Conservation (phyloP, 2,329 filamentous ascomycete genomes). For the Epichloe bromicola region DNA sequence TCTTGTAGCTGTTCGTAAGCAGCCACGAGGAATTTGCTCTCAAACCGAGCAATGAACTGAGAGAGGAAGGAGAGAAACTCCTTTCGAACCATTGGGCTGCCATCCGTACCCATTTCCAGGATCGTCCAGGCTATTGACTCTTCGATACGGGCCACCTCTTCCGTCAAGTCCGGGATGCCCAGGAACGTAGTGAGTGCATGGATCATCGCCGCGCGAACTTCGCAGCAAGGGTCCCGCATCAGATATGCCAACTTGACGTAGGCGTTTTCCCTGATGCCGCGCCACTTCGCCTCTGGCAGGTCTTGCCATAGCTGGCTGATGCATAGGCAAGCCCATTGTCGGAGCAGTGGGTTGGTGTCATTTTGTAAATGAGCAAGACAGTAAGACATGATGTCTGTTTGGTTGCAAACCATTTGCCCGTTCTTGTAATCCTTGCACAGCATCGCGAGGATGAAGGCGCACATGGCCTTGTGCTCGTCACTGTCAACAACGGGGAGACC, state of each 20-base stretch:
- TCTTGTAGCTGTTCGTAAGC: conserved; percentile 84
- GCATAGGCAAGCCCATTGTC: conserved; percentile 93
- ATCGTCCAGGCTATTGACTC: conserved; percentile 82
- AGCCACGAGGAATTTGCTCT: conserved; percentile 82
- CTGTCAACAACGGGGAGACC: conserved; percentile 75
- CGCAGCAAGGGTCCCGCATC: conserved; percentile 73
- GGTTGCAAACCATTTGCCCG: conserved; percentile 82
- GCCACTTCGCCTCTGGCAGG: conserved; percentile 87
- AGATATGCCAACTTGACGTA: conserved; percentile 70
- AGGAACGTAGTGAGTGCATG: conserved; percentile 90
- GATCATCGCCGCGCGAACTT: conserved; percentile 86
- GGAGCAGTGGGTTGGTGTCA: conserved; percentile 71
- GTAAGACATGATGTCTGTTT: conserved; percentile 78
- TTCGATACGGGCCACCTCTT: conserved; percentile 82
- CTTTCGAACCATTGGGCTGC: conserved; percentile 85
- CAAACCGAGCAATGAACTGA: conserved; percentile 77
- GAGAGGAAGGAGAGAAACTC: conserved; percentile 92
- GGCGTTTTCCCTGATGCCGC: conserved; percentile 84
- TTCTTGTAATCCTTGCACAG: conserved; percentile 92
- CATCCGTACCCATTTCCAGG: conserved; percentile 84
- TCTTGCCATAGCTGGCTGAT: conserved; percentile 91
- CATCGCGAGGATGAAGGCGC: conserved; percentile 92
- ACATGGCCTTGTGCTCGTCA: conserved; percentile 96
- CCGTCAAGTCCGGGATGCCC: conserved; percentile 82
- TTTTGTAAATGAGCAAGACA: conserved; percentile 77